These are phyloP conservation scores for Cladosporium cucumerinum DNA, from an alignment of 2,329 filamentous ascomycete species.

Conservation along the genomic window DNA sequence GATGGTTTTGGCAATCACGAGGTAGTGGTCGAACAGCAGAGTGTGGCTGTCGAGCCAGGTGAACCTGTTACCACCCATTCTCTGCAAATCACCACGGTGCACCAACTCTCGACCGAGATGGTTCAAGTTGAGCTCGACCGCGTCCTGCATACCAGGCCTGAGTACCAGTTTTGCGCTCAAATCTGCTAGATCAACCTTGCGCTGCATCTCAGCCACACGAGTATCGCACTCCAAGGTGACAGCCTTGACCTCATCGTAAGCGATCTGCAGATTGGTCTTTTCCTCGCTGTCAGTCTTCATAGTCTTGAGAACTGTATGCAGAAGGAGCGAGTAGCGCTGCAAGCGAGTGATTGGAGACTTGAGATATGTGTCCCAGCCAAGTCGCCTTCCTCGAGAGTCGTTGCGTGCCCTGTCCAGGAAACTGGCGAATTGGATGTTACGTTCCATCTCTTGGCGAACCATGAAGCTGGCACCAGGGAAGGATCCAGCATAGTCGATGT, in stretches of 20 bases:
- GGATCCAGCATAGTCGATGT: conserved; percentile 85
- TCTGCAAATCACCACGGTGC: conserved; percentile 81
- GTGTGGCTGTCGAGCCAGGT: conserved; percentile 93
- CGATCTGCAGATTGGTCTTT: conserved; percentile 75
- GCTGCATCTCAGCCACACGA: conserved; percentile 86
- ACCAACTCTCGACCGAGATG: conserved; percentile 91
- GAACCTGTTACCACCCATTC: conserved; percentile 84
- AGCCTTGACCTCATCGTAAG: conserved; percentile 85
- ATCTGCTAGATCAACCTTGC: conserved; percentile 85
- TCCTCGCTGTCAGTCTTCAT: conserved; percentile 84
- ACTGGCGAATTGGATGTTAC: conserved; percentile 79
- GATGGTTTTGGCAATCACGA: conserved; percentile 80
- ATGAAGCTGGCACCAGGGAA: conserved; percentile 82
- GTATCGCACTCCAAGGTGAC: conserved; percentile 89
- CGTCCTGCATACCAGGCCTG: conserved; percentile 78
- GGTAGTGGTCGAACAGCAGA: conserved; percentile 92
- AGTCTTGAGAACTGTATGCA: conserved; percentile 79
- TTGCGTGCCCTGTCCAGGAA: conserved; percentile 79
- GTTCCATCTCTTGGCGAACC: conserved; percentile 77
- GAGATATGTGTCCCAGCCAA: conserved; percentile 92
- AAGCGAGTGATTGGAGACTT: conserved; percentile 90
- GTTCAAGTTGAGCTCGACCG: conserved; percentile 81
- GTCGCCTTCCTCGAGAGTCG: conserved; percentile 73
- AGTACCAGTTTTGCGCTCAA: conserved; percentile 79
- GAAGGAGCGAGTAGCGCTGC: conserved; percentile 81